Percentiles rank a stretch among this genome's conserved stretches.
These are phyloP conservation scores for Trichomonas gallinae DNA, from an alignment of 208 protist genomes.

Conservation along the genomic window DNA sequence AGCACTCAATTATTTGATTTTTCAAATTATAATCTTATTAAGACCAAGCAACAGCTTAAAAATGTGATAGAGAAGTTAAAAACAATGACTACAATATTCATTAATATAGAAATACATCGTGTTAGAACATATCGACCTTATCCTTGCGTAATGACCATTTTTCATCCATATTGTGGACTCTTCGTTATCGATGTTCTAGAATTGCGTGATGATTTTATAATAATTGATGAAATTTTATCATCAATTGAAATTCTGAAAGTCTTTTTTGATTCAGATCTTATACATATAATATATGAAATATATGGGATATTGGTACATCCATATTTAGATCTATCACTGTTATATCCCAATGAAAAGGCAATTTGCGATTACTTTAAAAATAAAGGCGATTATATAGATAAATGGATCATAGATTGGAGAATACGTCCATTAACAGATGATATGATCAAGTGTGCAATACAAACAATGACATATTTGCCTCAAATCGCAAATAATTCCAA, in stretches of 20 bases:
- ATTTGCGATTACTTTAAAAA: no score
- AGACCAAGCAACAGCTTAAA: not conserved
- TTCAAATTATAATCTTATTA: not conserved
- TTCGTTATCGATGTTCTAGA: not conserved
- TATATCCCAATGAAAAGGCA: not conserved
- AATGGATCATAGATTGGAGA: not conserved
- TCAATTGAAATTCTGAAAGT: not conserved
- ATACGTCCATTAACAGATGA: not conserved
- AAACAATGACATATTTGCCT: not conserved
- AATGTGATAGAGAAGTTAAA: not conserved
- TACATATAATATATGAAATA: not conserved
- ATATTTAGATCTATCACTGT: not conserved
- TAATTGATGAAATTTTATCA: not conserved
- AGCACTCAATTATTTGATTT: not conserved
- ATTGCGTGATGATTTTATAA: not conserved
- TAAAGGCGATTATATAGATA: no score
- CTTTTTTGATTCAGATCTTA: not conserved
- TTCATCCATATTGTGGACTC: not conserved
- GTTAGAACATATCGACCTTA: not conserved
- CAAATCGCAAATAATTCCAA: not conserved
- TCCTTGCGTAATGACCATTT: not conserved
- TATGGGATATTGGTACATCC: not conserved
- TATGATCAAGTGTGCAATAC: not conserved
- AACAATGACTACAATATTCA: not conserved
- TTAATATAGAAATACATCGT: not conserved